Evolutionary conservation across 1,284 basidiomycete genomes (phyloP).

Genomic region (Irpex lacteus): DNA sequence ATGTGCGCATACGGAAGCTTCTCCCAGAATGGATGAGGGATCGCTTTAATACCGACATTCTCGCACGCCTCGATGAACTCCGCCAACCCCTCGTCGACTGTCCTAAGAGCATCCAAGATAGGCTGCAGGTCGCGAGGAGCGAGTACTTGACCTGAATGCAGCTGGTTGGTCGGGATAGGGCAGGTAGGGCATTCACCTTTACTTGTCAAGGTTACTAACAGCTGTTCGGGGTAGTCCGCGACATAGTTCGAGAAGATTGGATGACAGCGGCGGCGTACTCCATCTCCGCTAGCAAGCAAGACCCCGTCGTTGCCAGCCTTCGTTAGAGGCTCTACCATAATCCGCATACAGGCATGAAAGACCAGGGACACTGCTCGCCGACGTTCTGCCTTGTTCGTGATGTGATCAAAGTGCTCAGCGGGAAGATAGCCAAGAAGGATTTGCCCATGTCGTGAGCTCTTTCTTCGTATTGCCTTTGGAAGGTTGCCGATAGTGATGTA

Average conservation of each 20-base stretch:
- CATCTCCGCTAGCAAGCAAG: slow-evolving; percentile 23
- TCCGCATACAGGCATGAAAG: slow-evolving; percentile 22
- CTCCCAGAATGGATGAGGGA: slow-evolving; percentile 36
- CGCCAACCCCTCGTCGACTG: not conserved
- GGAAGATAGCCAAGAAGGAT: slow-evolving; percentile 40
- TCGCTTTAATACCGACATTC: slow-evolving; percentile 14
- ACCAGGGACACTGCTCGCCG: slow-evolving; percentile 18
- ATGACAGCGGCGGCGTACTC: slow-evolving; percentile 20
- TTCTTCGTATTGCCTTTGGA: slow-evolving; percentile 36
- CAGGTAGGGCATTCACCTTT: slow-evolving; percentile 22
- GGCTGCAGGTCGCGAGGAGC: slow-evolving; percentile 2
- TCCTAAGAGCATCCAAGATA: slow-evolving; percentile 8
- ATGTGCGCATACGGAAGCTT: slow-evolving; percentile 36
- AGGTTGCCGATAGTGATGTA: slow-evolving; percentile 45
- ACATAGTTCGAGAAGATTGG: slow-evolving; percentile 27
- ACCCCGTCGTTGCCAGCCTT: slow-evolving; percentile 16
- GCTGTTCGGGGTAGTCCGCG: slow-evolving; percentile 29
- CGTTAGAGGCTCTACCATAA: slow-evolving; percentile 18
- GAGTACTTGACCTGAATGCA: not conserved
- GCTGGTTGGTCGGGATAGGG: slow-evolving; percentile 4
- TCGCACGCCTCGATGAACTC: slow-evolving; percentile 11
- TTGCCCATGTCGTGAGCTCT: slow-evolving; percentile 31
- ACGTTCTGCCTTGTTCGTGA: slow-evolving; percentile 21
- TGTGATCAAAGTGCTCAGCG: slow-evolving; percentile 29
- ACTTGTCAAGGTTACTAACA: slow-evolving; percentile 20